A percentile compares a stretch with the other conserved stretches of the same genome.
These are phyloP conservation scores for Gossypium bickii DNA, from an alignment of 345 rosid species.

Conservation along the genomic window DNA sequence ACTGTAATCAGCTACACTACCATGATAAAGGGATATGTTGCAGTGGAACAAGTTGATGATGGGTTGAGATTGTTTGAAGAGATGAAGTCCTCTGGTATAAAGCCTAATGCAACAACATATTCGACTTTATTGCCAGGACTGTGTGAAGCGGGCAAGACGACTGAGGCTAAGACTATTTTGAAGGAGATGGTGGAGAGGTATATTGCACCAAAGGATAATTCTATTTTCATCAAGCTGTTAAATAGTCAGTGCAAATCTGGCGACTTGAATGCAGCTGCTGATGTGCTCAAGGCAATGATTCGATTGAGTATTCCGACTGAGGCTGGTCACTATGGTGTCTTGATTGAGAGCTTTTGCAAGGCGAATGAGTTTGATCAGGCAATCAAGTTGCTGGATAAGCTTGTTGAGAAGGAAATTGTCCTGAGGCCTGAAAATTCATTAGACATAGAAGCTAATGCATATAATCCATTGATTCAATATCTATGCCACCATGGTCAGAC, in stretches of 20 bases:
- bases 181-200: slow-evolving; percentile 58
- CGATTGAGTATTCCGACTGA: slow-evolving; percentile 65
- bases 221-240: slow-evolving; percentile 62
- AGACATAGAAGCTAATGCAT: slow-evolving; percentile 60
- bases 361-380: slow-evolving; percentile 59
- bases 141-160: slow-evolving; percentile 46
- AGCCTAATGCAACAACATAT: slow-evolving; percentile 71
- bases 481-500: slow-evolving; percentile 71
- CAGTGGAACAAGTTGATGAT: slow-evolving; percentile 52
- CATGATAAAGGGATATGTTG: slow-evolving; percentile 79
- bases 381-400: slow-evolving; percentile 62
- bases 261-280: slow-evolving; percentile 61
- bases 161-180: slow-evolving; percentile 55
- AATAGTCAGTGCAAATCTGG: slow-evolving; percentile 57
- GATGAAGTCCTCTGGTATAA: slow-evolving; percentile 64
- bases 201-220: slow-evolving; percentile 68
- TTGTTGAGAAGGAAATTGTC: slow-evolving; percentile 71
- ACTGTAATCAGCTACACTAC: slow-evolving; percentile 76
- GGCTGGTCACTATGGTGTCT: slow-evolving; percentile 81
- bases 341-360: slow-evolving; percentile 74
- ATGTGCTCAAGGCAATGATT: slow-evolving; percentile 80
- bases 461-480: slow-evolving; percentile 60
- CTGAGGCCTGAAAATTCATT: slow-evolving; percentile 65
- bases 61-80: slow-evolving; percentile 72
- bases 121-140: slow-evolving; percentile 76